Conservation (phyloP, 495 filamentous ascomycete genomes). For the Podospora fimiseda region DNA sequence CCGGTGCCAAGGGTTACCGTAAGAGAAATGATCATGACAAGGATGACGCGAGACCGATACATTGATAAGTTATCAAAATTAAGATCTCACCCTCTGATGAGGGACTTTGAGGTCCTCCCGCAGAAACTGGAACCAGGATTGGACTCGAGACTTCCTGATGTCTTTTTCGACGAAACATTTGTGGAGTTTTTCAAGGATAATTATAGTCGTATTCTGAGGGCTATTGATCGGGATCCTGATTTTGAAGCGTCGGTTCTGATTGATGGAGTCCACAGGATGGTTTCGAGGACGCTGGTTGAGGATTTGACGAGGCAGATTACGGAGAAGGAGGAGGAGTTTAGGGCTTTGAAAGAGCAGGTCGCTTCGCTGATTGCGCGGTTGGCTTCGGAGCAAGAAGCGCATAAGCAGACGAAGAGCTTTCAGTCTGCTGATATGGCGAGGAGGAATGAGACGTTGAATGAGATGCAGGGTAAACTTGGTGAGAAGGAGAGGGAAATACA, state of each 20-base stretch:
- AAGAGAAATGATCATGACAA: constrained; percentile 70
- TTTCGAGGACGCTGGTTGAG: constrained; percentile 80
- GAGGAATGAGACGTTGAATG: constrained; percentile 62
- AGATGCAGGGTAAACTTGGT: constrained; percentile 62
- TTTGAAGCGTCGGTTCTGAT: constrained; percentile 72
- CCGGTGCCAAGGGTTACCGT: constrained; percentile 78
- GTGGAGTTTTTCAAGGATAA: constrained; percentile 95
- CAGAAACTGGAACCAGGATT: constrained; percentile 53
- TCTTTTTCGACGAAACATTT: constrained; percentile 80
- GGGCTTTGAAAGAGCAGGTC: constrained; percentile 58
- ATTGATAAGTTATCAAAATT: constrained; percentile 76
- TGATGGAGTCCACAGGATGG: constrained; percentile 74
- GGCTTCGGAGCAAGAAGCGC: constrained; percentile 70
- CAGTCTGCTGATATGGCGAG: constrained; percentile 54
- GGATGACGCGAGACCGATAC: constrained; percentile 82
- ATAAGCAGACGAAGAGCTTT: constrained; percentile 64
- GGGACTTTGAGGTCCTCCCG: constrained; percentile 85
- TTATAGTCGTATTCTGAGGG: constrained; percentile 75
- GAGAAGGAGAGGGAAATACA: constrained; percentile 57
- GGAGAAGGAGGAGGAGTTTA: constrained; percentile 62
- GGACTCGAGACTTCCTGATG: constrained; percentile 63
- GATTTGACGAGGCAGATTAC: constrained; percentile 70
- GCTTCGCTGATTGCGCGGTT: constrained; percentile 63
- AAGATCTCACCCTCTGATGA: constrained; percentile 71
- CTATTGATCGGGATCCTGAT: constrained; percentile 87